A percentile compares a stretch with the other conserved stretches of the same genome.
phyloP scores from a whole-genome alignment of 169 alveolate species.

The Nephromyces sp. region DNA sequence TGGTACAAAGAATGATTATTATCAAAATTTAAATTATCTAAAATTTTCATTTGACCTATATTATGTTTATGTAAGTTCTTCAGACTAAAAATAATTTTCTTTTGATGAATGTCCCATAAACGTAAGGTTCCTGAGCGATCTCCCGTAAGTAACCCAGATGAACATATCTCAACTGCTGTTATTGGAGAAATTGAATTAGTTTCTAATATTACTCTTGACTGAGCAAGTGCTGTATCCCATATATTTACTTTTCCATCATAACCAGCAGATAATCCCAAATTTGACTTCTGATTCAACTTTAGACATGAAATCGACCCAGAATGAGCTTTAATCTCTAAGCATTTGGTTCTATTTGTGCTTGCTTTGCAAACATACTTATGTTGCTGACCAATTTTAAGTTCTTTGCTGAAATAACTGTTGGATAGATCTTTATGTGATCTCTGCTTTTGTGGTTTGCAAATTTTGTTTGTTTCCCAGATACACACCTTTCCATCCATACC shows the following conservation, averaged over 20 bases:
- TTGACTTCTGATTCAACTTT: neutral
- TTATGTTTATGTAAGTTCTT: neutral
- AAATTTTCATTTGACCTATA: neutral
- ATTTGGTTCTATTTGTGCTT: neutral
- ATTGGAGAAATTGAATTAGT: neutral
- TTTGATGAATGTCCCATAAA: neutral
- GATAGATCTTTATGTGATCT: neutral
- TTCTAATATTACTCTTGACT: neutral
- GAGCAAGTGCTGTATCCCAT: neutral
- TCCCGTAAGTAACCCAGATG: neutral
- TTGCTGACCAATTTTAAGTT: neutral
- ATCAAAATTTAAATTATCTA: too few species aligned
- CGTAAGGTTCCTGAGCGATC: neutral
- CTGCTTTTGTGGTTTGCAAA: neutral
- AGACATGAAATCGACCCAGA: neutral
- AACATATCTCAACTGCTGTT: neutral
- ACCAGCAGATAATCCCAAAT: neutral
- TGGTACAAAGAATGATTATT: neutral
- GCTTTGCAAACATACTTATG: neutral
- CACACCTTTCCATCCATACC: conserved; percentile 29
- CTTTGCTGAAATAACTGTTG: neutral
- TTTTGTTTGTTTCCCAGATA: neutral
- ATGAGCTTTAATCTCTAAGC: neutral
- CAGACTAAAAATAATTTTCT: neutral
- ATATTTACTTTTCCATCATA: neutral